A percentile compares a stretch with the other conserved stretches of the same genome.
Conservation (phyloP, 495 filamentous ascomycete species). For the Aspergillus indologenus region DNA sequence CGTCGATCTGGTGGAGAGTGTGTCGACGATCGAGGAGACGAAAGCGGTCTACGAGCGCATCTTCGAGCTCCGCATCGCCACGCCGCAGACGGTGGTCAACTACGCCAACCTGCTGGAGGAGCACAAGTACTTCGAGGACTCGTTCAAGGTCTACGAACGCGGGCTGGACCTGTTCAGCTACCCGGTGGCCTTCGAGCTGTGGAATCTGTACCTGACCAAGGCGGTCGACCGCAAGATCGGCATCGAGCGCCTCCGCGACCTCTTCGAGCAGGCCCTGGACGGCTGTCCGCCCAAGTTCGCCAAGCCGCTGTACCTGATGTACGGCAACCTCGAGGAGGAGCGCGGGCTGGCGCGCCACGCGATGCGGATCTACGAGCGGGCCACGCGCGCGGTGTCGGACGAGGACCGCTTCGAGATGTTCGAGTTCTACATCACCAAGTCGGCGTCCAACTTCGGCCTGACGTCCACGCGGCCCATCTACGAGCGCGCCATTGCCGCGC, state of each 20-base stretch:
- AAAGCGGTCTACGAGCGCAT: slow-evolving; percentile 93
- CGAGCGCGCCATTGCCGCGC: slow-evolving; percentile 84
- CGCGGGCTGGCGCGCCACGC: slow-evolving; percentile 93
- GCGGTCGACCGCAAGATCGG: slow-evolving; percentile 92
- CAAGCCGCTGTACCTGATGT: slow-evolving; percentile 95
- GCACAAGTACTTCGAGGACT: slow-evolving; percentile 93
- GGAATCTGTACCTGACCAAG: slow-evolving; percentile 98
- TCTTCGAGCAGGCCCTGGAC: slow-evolving; percentile 97
- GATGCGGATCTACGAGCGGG: slow-evolving; percentile 98
- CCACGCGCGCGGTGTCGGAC: slow-evolving; percentile 91
- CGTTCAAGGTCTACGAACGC: slow-evolving; percentile 95
- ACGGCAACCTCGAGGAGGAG: slow-evolving; percentile 95
- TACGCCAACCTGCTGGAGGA: slow-evolving; percentile 97
- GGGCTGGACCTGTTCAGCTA: slow-evolving; percentile 96
- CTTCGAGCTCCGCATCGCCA: slow-evolving; percentile 97
- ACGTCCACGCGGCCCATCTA: slow-evolving; percentile 96
- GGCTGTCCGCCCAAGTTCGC: slow-evolving; percentile 94
- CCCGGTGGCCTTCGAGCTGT: slow-evolving; percentile 95
- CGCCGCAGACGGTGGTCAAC: slow-evolving; percentile 97
- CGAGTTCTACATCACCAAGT: slow-evolving; percentile 99
- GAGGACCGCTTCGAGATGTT: slow-evolving; percentile 97
- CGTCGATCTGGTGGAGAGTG: slow-evolving; percentile 95
- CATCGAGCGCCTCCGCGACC: slow-evolving; percentile 89
- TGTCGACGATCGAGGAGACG: slow-evolving; percentile 87
- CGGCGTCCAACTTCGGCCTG: slow-evolving; percentile 94